These are phyloP conservation scores for Shiraia bambusicola DNA, from an alignment of 2,329 filamentous ascomycete species.

Conservation along the genomic window DNA sequence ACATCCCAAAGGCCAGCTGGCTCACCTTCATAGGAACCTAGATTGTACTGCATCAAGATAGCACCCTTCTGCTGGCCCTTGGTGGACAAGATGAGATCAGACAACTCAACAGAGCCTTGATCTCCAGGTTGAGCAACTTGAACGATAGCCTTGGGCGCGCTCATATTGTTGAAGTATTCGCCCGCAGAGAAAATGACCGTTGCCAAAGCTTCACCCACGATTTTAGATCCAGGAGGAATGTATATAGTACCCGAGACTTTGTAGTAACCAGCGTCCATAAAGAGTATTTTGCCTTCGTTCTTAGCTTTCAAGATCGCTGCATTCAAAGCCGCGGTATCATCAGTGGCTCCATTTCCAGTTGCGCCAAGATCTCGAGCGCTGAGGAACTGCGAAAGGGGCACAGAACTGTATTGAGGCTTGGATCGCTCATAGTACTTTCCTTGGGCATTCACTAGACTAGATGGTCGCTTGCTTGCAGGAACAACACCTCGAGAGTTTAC, in stretches of 20 bases:
- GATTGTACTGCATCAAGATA: slow-evolving; percentile 72
- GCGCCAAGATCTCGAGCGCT: slow-evolving; percentile 52
- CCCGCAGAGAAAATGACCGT: slow-evolving; percentile 80
- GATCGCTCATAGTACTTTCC: slow-evolving; percentile 54
- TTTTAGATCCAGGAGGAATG: slow-evolving; percentile 69
- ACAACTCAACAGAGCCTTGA: slow-evolving; percentile 66
- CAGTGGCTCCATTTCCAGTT: slow-evolving; percentile 78
- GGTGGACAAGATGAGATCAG: slow-evolving; percentile 71
- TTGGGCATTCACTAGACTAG: slow-evolving; percentile 46
- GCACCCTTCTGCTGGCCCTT: slow-evolving; percentile 68
- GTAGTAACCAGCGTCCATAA: slow-evolving; percentile 61
- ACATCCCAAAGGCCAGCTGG: slow-evolving; percentile 81
- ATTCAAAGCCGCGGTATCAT: slow-evolving; percentile 81
- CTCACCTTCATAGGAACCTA: slow-evolving; percentile 56
- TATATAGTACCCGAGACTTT: slow-evolving; percentile 56
- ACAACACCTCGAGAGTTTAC: slow-evolving; percentile 48
- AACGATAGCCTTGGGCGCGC: slow-evolving; percentile 63
- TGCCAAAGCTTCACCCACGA: slow-evolving; percentile 83
- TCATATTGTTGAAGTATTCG: slow-evolving; percentile 48
- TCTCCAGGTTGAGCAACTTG: slow-evolving; percentile 67
- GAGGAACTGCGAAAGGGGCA: slow-evolving; percentile 66
- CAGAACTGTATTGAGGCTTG: slow-evolving; percentile 50
- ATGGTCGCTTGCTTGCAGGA: slow-evolving; percentile 45
- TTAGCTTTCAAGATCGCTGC: slow-evolving; percentile 66
- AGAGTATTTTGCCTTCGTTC: slow-evolving; percentile 55